Evolutionary conservation across 768 basidiomycete genomes (phyloP), one percentile per base, ranked within the genome.

Genomic region (Suillus subalutaceus): DNA sequence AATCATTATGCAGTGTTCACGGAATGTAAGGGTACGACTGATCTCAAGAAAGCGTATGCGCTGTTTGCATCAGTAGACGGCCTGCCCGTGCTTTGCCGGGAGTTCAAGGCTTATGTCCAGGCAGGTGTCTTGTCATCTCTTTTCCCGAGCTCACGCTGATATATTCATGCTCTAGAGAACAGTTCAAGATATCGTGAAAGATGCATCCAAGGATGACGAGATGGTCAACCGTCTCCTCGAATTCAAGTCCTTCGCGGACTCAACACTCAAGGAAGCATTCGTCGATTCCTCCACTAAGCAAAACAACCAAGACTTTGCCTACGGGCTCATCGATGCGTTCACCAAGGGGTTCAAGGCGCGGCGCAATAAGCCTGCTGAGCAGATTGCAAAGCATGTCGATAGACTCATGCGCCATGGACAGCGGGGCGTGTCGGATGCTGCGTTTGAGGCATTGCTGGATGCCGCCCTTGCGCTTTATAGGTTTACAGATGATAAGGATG

Each of bases 351-450:
- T 96, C 81, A 89, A 89, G 74, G 83, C 85, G 2, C 86, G 90
- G 52, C 84, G 88, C 37, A 90, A 88, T 72, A 95, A 93, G 72
- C 94, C 94, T 8, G 94, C 96, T 0, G 95, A 97, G 77, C 89
- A 95, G 87, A 90, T 96, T 63, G 97, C 97, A 18, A 94, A 92
- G 74, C 87, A 94, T 75, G 82, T 99, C 58, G 96, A 99, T 77
- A 85, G 83, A 58, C 86, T 90, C 26, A 91, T 99, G 91, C 86
- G 96, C 55, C 88, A 86, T 65, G 96, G 97, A 0, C 94, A 97
- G 75, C 88, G 89, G 41, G 82, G 84, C 12, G 79, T 83, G 63
- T 84, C 83, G 38, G 90, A 94, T 65, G 78, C 74, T 16, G 85
- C 84, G 40, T 95, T 92, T 76, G 84, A 88, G 60, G 76, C 77